Evolutionary conservation across 1,284 basidiomycete species (phyloP).

Genomic region (Puccinia triticina): DNA sequence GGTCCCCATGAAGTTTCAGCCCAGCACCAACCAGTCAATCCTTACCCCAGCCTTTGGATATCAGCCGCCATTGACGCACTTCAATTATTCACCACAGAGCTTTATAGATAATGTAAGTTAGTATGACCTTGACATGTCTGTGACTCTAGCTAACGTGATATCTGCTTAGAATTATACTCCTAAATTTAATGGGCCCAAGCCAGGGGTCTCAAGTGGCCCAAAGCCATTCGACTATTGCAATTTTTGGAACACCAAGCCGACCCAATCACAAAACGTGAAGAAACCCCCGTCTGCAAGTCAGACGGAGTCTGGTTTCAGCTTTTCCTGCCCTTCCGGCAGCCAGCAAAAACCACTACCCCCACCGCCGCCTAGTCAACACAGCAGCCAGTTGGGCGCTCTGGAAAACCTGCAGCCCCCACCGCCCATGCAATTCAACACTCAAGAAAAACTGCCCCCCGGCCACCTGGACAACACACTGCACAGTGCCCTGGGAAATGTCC

Average conservation of each 20-base stretch:
- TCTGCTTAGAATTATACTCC: not conserved
- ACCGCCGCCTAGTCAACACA: not conserved
- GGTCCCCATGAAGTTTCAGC: too few relatives aligned
- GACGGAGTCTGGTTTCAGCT: not conserved
- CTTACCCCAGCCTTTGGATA: not conserved
- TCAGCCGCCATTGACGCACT: not conserved
- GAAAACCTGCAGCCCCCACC: not conserved
- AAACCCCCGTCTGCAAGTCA: not conserved
- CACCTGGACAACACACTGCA: not conserved
- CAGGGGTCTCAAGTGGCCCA: not conserved
- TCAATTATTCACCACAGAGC: not conserved
- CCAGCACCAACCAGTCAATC: not conserved
- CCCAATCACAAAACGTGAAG: not conserved
- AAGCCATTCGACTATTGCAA: constrained; percentile 22
- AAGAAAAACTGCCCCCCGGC: not conserved
- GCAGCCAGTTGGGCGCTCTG: too few relatives aligned
- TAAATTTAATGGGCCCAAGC: not conserved
- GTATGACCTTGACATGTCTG: too few relatives aligned
- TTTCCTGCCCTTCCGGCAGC: not conserved
- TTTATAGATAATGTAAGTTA: not conserved
- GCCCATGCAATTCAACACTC: not conserved
- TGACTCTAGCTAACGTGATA: too few relatives aligned
- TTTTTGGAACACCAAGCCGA: constrained; percentile 4
- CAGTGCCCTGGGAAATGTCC: too few relatives aligned
- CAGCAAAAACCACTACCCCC: not conserved